Evolutionary conservation across 2,329 filamentous ascomycete genomes (phyloP), one percentile per base, ranked within the genome.

Genomic region (Diplodia corticola): DNA sequence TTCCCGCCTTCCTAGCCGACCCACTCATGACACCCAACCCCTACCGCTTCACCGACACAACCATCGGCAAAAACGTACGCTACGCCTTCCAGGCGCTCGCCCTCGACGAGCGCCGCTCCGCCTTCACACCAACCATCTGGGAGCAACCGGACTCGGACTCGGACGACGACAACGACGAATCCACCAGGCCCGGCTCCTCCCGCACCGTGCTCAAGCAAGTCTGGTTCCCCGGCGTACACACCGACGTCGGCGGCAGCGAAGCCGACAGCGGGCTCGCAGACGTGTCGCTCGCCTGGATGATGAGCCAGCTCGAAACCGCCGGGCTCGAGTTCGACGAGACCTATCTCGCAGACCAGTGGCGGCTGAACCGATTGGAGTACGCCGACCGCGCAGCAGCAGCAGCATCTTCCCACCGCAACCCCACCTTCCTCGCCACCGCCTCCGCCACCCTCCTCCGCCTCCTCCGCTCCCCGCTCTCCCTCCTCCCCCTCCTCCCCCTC

Each of bases 21-120:
- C 33, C 51, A 15, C 10, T 71, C 75, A 30, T 6, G 22, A 20
- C 7, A 2, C 55, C 26, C 1, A 67, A 67, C 30, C 30, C 49
- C 24, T 48, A 44, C 44, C 44, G 60, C 37, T 82, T 82, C 67
- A 79, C 78, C 64, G 79, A 82, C 70, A 83, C 81, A 4, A 76
- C 78, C 60, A 74, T 83, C 63, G 78, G 77, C 9, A 69, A 72
- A 54, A 75, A 76, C 13, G 81, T 88, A 37, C 81, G 86, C 70
- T 80, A 87, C 71, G 85, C 84, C 0, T 88, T 88, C 70, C 86
- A 88, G 24, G 85, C 85, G 0, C 78, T 88, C 10, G 85, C 85
- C 0, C 74, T 88, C 2, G 85, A 88, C 66, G 86, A 88, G 73
- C 82, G 80, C 22, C 81, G 85, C 9, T 74, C 80, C 0, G 81